These are phyloP conservation scores for Piper betle DNA, from an alignment of 164 flowering plant genomes.

Conservation along the genomic window DNA sequence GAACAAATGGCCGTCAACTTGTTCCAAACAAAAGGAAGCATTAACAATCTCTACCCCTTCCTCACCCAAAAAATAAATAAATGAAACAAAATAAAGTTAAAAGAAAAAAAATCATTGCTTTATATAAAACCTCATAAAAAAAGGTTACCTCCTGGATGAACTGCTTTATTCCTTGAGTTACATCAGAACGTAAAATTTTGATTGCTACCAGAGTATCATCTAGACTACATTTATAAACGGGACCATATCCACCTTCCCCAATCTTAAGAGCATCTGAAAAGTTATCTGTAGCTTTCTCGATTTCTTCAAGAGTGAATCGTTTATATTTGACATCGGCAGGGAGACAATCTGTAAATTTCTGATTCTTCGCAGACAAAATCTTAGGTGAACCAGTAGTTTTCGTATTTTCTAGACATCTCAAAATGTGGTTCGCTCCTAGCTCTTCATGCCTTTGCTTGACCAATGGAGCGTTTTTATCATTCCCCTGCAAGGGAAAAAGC, in stretches of 20 bases:
- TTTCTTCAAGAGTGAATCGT: constrained; percentile 46
- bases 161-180: constrained; percentile 47
- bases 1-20: too few species aligned
- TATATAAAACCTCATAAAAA: too few species aligned
- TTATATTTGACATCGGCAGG: constrained; percentile 14
- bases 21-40: too few species aligned
- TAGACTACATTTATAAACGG: constrained; percentile 47
- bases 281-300: constrained; percentile 43
- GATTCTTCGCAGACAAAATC: too few species aligned
- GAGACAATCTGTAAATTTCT: background rate
- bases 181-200: constrained; percentile 46
- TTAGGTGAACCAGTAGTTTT: too few species aligned
- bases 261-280: constrained; percentile 34
- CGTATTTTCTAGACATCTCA: background rate
- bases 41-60: too few species aligned
- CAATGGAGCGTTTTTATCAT: constrained; percentile 23
- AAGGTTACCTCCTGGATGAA: constrained; percentile 56
- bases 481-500: constrained; percentile 14
- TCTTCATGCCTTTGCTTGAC: constrained; percentile 14
- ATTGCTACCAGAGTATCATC: constrained; percentile 55
- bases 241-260: constrained; percentile 89
- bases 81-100: too few species aligned
- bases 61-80: too few species aligned
- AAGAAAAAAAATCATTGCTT: too few species aligned
- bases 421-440: constrained; percentile 5